Conservation (phyloP, 2,329 filamentous ascomycete genomes). For the Teratosphaeriaceae sp. region DNA sequence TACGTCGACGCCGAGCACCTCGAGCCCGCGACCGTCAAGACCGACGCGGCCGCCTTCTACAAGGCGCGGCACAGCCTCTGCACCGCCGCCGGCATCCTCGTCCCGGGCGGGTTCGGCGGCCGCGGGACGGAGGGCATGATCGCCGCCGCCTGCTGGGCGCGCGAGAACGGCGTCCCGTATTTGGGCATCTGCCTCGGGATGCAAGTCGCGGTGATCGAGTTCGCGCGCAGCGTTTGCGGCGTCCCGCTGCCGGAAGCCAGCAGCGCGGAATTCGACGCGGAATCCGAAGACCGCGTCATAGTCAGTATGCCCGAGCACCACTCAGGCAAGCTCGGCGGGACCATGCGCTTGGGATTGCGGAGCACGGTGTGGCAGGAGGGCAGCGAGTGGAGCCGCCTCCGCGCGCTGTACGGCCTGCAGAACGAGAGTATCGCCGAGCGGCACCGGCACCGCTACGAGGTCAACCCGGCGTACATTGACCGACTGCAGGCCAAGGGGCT, state of each 20-base stretch:
- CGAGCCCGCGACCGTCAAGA: constrained; percentile 57
- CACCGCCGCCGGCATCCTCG: constrained; percentile 60
- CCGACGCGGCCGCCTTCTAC: constrained; percentile 67
- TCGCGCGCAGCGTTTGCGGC: constrained; percentile 67
- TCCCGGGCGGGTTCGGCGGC: constrained; percentile 73
- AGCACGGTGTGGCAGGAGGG: constrained; percentile 67
- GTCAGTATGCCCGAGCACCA: constrained; percentile 90
- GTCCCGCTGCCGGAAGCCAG: constrained; percentile 47
- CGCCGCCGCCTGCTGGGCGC: constrained; percentile 75
- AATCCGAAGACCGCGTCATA: constrained; percentile 63
- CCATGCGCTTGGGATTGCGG: constrained; percentile 76
- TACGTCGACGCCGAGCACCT: constrained; percentile 84
- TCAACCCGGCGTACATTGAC: constrained; percentile 73
- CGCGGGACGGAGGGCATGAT: constrained; percentile 90
- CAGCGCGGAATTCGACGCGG: constrained; percentile 51
- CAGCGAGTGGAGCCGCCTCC: constrained; percentile 72
- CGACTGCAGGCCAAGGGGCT: constrained; percentile 62
- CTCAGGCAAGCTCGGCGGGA: constrained; percentile 70
- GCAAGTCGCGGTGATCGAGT: constrained; percentile 90
- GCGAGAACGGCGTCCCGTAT: constrained; percentile 72
- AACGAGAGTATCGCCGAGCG: constrained; percentile 54
- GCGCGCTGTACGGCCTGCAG: constrained; percentile 60
- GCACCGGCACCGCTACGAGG: constrained; percentile 85
- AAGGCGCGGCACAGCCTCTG: constrained; percentile 72
- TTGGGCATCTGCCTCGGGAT: constrained; percentile 88